Conservation (phyloP, 306 rosid species). For the Dicorynia guianensis region DNA sequence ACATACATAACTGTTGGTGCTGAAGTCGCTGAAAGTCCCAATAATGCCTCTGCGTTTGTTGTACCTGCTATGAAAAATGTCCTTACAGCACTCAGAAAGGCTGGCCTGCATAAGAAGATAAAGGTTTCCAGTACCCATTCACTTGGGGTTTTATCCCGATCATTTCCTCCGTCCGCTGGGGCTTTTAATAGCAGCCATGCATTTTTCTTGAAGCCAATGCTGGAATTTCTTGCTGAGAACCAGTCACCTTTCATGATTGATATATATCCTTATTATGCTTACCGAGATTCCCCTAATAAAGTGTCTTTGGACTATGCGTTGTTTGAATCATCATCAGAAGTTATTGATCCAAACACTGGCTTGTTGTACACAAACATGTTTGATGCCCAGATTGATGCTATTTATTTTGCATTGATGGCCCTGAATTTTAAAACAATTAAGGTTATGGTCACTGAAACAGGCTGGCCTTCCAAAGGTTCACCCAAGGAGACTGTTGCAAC, state of each 20-base stretch:
- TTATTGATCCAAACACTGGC: slow-evolving; percentile 97
- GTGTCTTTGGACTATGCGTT: slow-evolving; percentile 88
- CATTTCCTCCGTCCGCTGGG: slow-evolving; percentile 98
- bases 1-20: slow-evolving; percentile 91
- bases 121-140: slow-evolving; percentile 94
- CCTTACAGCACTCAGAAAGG: slow-evolving; percentile 78
- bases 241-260: slow-evolving; percentile 96
- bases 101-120: slow-evolving; percentile 80
- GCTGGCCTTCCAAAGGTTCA: slow-evolving; percentile 99
- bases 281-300: slow-evolving; percentile 77
- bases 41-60: slow-evolving; percentile 70
- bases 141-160: slow-evolving; percentile 91
- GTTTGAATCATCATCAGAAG: slow-evolving; percentile 87
- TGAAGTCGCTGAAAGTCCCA: slow-evolving; percentile 80
- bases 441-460: slow-evolving; percentile 95
- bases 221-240: slow-evolving; percentile 95
- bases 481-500: slow-evolving; percentile 88
- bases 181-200: slow-evolving; percentile 93
- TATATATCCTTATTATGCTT: slow-evolving; percentile 97
- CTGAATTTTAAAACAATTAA: slow-evolving; percentile 86
- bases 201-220: slow-evolving; percentile 83
- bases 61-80: slow-evolving; percentile 96
- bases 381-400: slow-evolving; percentile 96
- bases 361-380: slow-evolving; percentile 93
- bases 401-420: slow-evolving; percentile 88